Evolutionary conservation across 306 rosid species (phyloP).

Genomic region (Malus domestica): ASM211411v1 NC_041803.1:50795501-50796000

Average conservation of each 20-base stretch:
- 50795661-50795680: neutral
- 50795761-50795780: neutral
- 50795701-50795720: constrained; percentile 23
- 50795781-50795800: neutral
- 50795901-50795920: constrained; percentile 68
- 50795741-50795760: neutral
- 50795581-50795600: neutral
- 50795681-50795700: neutral
- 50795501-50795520: constrained; percentile 1
- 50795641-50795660: constrained; percentile 19
- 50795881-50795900: constrained; percentile 72
- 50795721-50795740: constrained; percentile 10
- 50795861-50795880: constrained; percentile 76
- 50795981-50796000: constrained; percentile 60
- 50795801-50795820: constrained; percentile 16
- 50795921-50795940: constrained; percentile 58
- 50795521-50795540: constrained; percentile 11
- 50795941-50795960: constrained; percentile 47
- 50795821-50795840: constrained; percentile 75
- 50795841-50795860: constrained; percentile 92
- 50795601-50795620: constrained; percentile 17
- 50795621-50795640: constrained; percentile 4
- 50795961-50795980: constrained; percentile 84
- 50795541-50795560: neutral
- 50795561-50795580: constrained; percentile 11